These are phyloP conservation scores for Penicillium malachiteum DNA, from an alignment of 495 filamentous ascomycete genomes.

Conservation along the genomic window DNA sequence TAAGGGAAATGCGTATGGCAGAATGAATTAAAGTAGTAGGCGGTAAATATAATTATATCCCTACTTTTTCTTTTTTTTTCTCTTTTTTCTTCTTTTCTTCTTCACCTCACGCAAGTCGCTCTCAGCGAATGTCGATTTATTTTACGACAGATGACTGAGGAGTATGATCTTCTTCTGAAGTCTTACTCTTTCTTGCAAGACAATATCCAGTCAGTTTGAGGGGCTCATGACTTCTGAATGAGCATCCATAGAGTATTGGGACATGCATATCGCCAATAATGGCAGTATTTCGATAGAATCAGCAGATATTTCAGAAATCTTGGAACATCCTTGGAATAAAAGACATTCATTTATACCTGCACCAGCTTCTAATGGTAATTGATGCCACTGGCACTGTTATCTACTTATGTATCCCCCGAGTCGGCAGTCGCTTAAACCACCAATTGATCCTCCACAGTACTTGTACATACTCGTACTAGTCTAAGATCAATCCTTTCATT, in stretches of 20 bases:
- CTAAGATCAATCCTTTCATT: too few species aligned
- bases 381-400: too few species aligned
- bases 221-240: conserved; percentile 47
- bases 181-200: conserved; percentile 39
- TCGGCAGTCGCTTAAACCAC: too few species aligned
- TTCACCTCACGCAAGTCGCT: conserved; percentile 37
- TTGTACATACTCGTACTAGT: too few species aligned
- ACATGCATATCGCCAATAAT: neutral
- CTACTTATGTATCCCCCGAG: too few species aligned
- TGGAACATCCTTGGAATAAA: too few species aligned
- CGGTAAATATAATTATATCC: neutral
- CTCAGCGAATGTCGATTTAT: conserved; percentile 30
- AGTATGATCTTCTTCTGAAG: conserved; percentile 17
- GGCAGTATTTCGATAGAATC: neutral
- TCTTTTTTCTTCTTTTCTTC: conserved; percentile 17
- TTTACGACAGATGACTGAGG: conserved; percentile 32
- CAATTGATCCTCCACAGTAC: too few species aligned
- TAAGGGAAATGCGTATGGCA: conserved; percentile 20
- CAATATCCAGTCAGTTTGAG: conserved; percentile 50
- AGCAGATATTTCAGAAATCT: too few species aligned
- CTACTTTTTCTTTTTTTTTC: conserved; percentile 4
- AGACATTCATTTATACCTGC: too few species aligned
- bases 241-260: conserved; percentile 51
- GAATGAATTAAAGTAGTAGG: conserved; percentile 2
- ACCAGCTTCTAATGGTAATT: too few species aligned